A percentile compares a stretch with the other conserved stretches of the same genome.
phyloP scores from a whole-genome alignment of 163 green algal species.

The Trebouxiophyceae sp. region DNA sequence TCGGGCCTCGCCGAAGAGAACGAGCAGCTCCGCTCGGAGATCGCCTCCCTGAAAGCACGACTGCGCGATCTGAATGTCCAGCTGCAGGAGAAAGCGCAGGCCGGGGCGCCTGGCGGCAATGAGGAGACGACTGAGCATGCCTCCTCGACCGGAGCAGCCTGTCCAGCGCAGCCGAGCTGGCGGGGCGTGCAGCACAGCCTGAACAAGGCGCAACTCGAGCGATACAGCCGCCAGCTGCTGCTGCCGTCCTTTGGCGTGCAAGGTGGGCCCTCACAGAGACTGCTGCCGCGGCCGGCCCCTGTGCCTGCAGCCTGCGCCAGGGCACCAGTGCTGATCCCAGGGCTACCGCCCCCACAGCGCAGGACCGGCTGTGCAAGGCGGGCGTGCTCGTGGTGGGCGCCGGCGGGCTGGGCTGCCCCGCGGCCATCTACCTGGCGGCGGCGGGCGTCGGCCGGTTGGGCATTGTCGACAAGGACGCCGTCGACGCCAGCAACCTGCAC shows the following conservation, averaged over 20 bases:
- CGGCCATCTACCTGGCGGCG: constrained; percentile 87
- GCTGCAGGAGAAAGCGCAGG: neutral
- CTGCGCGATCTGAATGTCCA: neutral
- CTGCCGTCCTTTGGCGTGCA: constrained; percentile 75
- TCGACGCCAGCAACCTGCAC: constrained; percentile 96
- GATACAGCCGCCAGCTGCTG: constrained; percentile 88
- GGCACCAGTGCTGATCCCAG: neutral
- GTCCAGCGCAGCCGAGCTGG: neutral
- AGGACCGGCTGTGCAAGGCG: constrained; percentile 50
- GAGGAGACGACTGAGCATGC: neutral
- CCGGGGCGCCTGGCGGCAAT: neutral
- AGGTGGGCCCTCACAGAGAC: constrained; percentile 21
- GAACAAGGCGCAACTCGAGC: constrained; percentile 49
- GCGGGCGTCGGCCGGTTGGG: constrained; percentile 75
- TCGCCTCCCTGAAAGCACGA: neutral
- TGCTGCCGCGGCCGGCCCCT: neutral
- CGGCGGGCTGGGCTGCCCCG: constrained; percentile 87
- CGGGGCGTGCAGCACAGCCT: constrained; percentile 26
- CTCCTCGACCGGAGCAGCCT: neutral
- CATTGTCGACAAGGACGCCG: constrained; percentile 84
- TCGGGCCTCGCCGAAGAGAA: too few species aligned
- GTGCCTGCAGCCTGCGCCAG: neutral
- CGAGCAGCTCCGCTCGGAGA: neutral
- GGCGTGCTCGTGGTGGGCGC: constrained; percentile 89
- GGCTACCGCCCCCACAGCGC: constrained; percentile 27